Evolutionary conservation across 2,329 filamentous ascomycete species (phyloP).

Genomic region (Talaromyces verruculosus): DNA sequence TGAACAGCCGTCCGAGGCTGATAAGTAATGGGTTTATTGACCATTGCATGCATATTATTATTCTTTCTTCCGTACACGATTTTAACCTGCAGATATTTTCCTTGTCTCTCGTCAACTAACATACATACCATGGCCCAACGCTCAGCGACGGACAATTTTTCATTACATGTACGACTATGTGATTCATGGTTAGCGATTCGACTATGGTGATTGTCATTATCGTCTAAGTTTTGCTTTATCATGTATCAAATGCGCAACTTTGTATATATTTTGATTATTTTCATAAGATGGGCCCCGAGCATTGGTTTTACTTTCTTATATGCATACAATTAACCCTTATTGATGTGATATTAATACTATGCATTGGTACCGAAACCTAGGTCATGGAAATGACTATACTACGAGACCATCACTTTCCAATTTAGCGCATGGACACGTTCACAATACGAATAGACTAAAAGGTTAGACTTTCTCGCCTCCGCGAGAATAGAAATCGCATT

Average conservation of each 20-base stretch:
- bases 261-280: background rate
- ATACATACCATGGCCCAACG: background rate
- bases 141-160: background rate
- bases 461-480: slow-evolving; percentile 41
- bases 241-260: background rate
- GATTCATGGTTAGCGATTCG: slow-evolving; percentile 1
- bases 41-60: background rate
- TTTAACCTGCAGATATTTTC: background rate
- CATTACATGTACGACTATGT: slow-evolving; percentile 12
- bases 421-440: background rate
- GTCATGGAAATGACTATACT: background rate
- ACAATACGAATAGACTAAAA: background rate
- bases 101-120: background rate
- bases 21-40: background rate
- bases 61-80: background rate
- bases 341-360: background rate
- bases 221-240: background rate
- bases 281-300: background rate
- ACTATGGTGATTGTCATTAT: background rate
- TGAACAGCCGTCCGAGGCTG: slow-evolving; percentile 7
- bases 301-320: slow-evolving; percentile 2
- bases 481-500: slow-evolving; percentile 71
- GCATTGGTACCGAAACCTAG: background rate
- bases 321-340: background rate
- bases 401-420: background rate